Percentiles rank a stretch among this genome's conserved stretches.
These are phyloP conservation scores for Pyricularia grisea DNA, from an alignment of 2,329 filamentous ascomycete species.

Conservation along the genomic window DNA sequence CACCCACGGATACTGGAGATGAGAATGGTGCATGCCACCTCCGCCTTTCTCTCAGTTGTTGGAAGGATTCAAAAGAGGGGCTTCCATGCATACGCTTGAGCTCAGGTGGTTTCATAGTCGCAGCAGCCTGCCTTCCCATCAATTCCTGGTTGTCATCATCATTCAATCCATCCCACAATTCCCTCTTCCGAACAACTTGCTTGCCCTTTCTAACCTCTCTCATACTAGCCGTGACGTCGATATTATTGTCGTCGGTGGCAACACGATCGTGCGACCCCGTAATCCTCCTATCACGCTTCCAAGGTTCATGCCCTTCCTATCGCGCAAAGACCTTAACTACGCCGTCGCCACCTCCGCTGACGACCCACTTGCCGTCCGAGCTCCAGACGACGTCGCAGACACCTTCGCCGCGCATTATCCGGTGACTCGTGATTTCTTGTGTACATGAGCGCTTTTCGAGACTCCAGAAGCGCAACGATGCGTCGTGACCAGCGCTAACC, in stretches of 20 bases:
- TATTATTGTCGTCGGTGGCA: background rate
- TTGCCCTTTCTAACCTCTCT: background rate
- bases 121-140: background rate
- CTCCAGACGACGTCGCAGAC: constrained; percentile 95
- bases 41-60: background rate
- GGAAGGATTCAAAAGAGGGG: background rate
- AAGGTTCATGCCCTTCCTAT: constrained; percentile 18
- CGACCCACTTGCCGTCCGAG: constrained; percentile 87
- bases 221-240: background rate
- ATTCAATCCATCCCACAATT: background rate
- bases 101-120: background rate
- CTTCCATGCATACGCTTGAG: background rate
- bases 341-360: constrained; percentile 89
- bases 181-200: background rate
- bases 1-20: background rate
- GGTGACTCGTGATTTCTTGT: constrained; percentile 88
- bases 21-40: background rate
- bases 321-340: constrained; percentile 85
- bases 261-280: background rate
- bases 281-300: background rate
- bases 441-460: constrained; percentile 92
- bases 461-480: constrained; percentile 92
- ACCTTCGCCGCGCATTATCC: constrained; percentile 91
- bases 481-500: constrained; percentile 92
- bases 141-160: background rate